phyloP scores from a whole-genome alignment of 1,284 basidiomycete species.

The Ceratobasidium sp. region DNA sequence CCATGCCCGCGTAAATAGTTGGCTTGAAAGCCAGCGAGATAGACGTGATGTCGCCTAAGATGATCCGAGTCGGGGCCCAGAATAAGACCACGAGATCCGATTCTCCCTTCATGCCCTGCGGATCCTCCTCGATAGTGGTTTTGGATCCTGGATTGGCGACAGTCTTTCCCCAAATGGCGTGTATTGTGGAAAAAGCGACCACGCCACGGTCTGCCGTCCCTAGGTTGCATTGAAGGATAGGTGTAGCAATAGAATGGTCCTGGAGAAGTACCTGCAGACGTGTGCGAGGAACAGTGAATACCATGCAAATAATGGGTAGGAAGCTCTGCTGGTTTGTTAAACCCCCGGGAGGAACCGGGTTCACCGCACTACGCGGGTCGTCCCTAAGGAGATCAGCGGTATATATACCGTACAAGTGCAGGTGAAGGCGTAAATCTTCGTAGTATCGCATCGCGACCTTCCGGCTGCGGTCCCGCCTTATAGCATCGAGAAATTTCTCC shows the following conservation, averaged over 20 bases:
- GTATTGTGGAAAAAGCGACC: neutral
- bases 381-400: neutral
- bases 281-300: neutral
- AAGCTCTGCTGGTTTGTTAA: neutral
- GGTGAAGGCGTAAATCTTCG: neutral
- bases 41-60: no score
- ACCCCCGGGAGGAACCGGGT: neutral
- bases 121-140: constrained; percentile 11
- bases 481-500: neutral
- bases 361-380: no score
- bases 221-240: constrained; percentile 4
- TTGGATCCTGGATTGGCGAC: neutral
- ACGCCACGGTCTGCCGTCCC: neutral
- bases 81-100: constrained; percentile 4
- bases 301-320: neutral
- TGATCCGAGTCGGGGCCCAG: neutral
- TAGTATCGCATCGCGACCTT: neutral
- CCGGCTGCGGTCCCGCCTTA: neutral
- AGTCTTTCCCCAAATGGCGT: constrained; percentile 6
- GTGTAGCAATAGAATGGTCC: neutral
- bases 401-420: constrained; percentile 3
- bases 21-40: neutral
- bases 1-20: neutral
- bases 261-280: neutral
- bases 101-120: neutral